Evolutionary conservation across 768 basidiomycete species (phyloP), one percentile per base, ranked within the genome.

Genomic region (Boletus vermiculosoides): DNA sequence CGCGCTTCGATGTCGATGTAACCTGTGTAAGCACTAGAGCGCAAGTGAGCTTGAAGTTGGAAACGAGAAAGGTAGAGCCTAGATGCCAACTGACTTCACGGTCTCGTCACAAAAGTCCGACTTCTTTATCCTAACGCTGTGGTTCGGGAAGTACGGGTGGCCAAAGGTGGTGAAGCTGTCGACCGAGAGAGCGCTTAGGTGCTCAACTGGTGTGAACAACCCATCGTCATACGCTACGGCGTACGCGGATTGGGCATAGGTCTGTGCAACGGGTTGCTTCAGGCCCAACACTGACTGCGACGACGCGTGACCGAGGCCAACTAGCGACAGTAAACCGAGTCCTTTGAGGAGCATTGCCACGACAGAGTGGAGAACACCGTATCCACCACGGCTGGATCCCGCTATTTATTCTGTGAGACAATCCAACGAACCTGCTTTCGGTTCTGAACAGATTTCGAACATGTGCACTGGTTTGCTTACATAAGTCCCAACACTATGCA

Each of bases 1-100:
- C 84, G 80, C 22, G 84, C 83, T 64, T 83, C 75, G 45, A 85
- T 77, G 57, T 87, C 86, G 52, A 88, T 84, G 61, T 87, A 87
- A 11, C 86, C 86, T 0, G 85, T 85, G 65, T 83, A 88, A 1
- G 78, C 72, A 20, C 83, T 85, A 33, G 30, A 37, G 28, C 10
- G 42, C 55, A 45, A 4, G 7, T 58, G 28, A 56, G 23, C 54
- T 4, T 49, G 25, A 25, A 23, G 13, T 10, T 6, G 31, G n/a
- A 40, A 44, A 23, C 50, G 33, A 16, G 4, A 18, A 8, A 20
- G 2, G 45, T n/a, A n/a, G 15, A 34, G 30, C 39, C n/a, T 10
- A 20, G 18, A 12, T 45, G 22, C 4, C 34, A 31, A 54, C 71
- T 40, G 9, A 78, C 77, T 71, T 72, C 41, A 74, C 76, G 1